phyloP scores from a whole-genome alignment of 75 land plant genomes.

The Azolla pinnata region DNA sequence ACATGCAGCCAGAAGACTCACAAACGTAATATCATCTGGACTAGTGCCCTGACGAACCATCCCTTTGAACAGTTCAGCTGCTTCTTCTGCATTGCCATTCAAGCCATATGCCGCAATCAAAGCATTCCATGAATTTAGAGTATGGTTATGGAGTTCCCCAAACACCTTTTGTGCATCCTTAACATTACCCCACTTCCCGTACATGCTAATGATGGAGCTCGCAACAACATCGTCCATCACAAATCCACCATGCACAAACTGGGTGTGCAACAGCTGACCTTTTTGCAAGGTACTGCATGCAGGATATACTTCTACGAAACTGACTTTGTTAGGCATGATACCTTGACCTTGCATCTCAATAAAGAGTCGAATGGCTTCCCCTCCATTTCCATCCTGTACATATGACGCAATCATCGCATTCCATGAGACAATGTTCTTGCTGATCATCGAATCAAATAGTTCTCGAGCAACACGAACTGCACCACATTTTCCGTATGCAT shows the following conservation, averaged over 20 bases:
- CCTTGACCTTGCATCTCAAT: conserved; percentile 1
- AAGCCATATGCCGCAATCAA: conserved; percentile 69
- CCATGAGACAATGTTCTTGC: conserved; percentile 1
- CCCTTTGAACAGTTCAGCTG: conserved; percentile 37
- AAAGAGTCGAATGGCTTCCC: conserved; percentile 1
- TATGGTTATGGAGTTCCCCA: neutral
- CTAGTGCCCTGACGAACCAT: conserved; percentile 29
- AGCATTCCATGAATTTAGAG: neutral
- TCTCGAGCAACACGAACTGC: neutral
- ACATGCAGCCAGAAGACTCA: conserved; percentile 44
- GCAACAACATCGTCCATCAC: conserved; percentile 28
- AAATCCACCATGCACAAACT: conserved; percentile 27
- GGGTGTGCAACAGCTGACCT: conserved; percentile 6
- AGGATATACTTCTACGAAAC: neutral
- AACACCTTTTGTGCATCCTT: conserved; percentile 12
- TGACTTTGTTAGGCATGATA: conserved; percentile 5
- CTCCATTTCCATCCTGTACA: neutral
- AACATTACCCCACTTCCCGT: conserved; percentile 11
- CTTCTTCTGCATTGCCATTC: conserved; percentile 38
- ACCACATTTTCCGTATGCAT: conserved; percentile 48
- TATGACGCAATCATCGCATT: neutral
- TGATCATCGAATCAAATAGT: neutral
- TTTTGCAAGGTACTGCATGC: neutral
- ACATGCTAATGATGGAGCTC: conserved; percentile 16
- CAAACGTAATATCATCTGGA: conserved; percentile 49